A percentile compares a stretch with the other conserved stretches of the same genome.
phyloP scores from a whole-genome alignment of 140 eudicot species.

The Stevia rebaudiana region DNA sequence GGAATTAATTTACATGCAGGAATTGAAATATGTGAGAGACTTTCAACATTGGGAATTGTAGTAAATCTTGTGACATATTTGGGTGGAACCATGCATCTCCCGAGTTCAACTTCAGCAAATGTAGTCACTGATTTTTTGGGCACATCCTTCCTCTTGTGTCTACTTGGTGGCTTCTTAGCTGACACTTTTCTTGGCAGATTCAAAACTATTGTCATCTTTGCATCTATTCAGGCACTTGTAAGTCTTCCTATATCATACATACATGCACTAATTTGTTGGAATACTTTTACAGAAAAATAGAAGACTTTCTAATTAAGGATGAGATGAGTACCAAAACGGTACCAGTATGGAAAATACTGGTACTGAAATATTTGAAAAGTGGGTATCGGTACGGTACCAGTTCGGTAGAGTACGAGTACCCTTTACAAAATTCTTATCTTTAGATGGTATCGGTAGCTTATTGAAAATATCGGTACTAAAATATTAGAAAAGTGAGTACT shows the following conservation, averaged over 20 bases:
- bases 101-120: slow-evolving; percentile 80
- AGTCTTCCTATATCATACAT: slow-evolving; percentile 10
- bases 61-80: slow-evolving; percentile 90
- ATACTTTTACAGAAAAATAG: too few species aligned
- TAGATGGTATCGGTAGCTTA: too few species aligned
- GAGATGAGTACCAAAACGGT: too few species aligned
- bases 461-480: too few species aligned
- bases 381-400: too few species aligned
- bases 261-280: too few species aligned
- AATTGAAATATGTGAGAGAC: slow-evolving; percentile 80
- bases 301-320: too few species aligned
- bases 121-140: slow-evolving; percentile 86
- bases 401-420: too few species aligned
- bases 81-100: slow-evolving; percentile 79
- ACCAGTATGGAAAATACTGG: too few species aligned
- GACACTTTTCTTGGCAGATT: slow-evolving; percentile 89
- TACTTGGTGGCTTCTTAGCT: slow-evolving; percentile 87
- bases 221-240: slow-evolving; percentile 63
- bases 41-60: slow-evolving; percentile 94
- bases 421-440: too few species aligned
- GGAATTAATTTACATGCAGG: slow-evolving; percentile 49
- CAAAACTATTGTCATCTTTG: slow-evolving; percentile 64
- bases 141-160: slow-evolving; percentile 79
- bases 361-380: too few species aligned
- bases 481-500: too few species aligned